These are phyloP conservation scores for Magnusiomyces suaveolens DNA, from an alignment of 1,139 yeast species.

Conservation along the genomic window DNA sequence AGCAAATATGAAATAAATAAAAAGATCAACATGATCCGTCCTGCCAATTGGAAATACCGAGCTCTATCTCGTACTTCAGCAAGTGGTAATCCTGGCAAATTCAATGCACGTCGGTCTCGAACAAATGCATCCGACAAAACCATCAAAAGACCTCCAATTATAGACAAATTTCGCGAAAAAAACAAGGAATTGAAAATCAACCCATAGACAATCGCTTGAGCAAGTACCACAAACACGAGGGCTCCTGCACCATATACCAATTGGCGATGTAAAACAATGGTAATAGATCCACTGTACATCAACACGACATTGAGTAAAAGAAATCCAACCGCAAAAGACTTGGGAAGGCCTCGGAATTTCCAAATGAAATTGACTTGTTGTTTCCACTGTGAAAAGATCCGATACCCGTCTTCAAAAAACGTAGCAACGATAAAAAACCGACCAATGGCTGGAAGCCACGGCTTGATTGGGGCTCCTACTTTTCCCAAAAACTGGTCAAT, in stretches of 20 bases:
- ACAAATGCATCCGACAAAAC: slow-evolving; percentile 84
- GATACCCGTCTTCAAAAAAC: slow-evolving; percentile 77
- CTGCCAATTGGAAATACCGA: slow-evolving; percentile 78
- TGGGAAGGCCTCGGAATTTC: slow-evolving; percentile 71
- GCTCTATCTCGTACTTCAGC: slow-evolving; percentile 73
- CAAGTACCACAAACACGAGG: slow-evolving; percentile 59
- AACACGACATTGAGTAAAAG: slow-evolving; percentile 52
- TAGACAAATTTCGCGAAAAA: slow-evolving; percentile 76
- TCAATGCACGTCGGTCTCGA: slow-evolving; percentile 58
- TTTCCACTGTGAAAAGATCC: slow-evolving; percentile 82
- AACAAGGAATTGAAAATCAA: slow-evolving; percentile 72
- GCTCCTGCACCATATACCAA: slow-evolving; percentile 65
- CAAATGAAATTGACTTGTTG: slow-evolving; percentile 83
- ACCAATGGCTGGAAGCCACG: slow-evolving; percentile 64
- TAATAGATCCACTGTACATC: slow-evolving; percentile 66
- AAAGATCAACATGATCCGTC: slow-evolving; percentile 76
- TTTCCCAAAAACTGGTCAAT: slow-evolving; percentile 31
- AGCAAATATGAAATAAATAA: slow-evolving; percentile 81
- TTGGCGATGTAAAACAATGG: slow-evolving; percentile 61
- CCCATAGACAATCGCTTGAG: slow-evolving; percentile 88
- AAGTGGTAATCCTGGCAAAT: slow-evolving; percentile 88
- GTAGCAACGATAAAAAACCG: slow-evolving; percentile 90
- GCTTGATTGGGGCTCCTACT: slow-evolving; percentile 34
- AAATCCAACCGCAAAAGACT: slow-evolving; percentile 62
- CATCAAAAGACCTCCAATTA: slow-evolving; percentile 84